phyloP scores from a whole-genome alignment of 108 stramenopile genomes.

The Nannochloropsis granulata region DNA sequence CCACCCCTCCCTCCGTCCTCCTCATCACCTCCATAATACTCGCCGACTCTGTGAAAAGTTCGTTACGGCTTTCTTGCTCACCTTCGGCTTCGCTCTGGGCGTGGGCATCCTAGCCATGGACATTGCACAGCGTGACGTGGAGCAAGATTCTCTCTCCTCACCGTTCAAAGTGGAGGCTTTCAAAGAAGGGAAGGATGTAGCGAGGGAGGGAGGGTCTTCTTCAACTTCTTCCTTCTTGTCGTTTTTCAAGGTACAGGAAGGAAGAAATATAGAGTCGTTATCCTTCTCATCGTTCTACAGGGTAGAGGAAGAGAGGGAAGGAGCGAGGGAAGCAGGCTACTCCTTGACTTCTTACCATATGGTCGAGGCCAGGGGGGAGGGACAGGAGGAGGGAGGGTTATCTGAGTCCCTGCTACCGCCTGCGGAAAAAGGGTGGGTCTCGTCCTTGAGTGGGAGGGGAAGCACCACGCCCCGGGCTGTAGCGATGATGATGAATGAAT shows the following conservation, averaged over 20 bases:
- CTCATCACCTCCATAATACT: neutral
- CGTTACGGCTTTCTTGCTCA: neutral
- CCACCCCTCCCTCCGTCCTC: neutral
- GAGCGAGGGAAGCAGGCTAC: neutral
- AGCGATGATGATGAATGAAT: neutral
- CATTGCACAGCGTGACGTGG: neutral
- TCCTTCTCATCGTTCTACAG: neutral
- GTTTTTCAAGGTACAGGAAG: neutral
- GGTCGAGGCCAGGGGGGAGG: neutral
- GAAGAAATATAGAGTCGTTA: neutral
- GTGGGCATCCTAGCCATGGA: neutral
- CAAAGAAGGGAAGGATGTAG: neutral
- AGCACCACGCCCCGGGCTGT: neutral
- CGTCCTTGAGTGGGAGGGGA: neutral
- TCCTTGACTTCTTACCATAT: too few species aligned
- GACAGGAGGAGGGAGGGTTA: neutral
- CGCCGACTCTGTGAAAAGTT: neutral
- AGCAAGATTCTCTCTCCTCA: too few species aligned
- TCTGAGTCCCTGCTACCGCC: neutral
- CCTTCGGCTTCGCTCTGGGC: neutral
- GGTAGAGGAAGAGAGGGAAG: neutral
- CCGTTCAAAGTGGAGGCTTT: too few species aligned
- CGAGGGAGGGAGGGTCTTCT: neutral
- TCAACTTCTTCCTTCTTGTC: neutral
- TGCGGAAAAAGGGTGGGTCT: neutral